A percentile compares a stretch with the other conserved stretches of the same genome.
Evolutionary conservation across 2,329 filamentous ascomycete species (phyloP).

Genomic region (Nemania sp.): DNA sequence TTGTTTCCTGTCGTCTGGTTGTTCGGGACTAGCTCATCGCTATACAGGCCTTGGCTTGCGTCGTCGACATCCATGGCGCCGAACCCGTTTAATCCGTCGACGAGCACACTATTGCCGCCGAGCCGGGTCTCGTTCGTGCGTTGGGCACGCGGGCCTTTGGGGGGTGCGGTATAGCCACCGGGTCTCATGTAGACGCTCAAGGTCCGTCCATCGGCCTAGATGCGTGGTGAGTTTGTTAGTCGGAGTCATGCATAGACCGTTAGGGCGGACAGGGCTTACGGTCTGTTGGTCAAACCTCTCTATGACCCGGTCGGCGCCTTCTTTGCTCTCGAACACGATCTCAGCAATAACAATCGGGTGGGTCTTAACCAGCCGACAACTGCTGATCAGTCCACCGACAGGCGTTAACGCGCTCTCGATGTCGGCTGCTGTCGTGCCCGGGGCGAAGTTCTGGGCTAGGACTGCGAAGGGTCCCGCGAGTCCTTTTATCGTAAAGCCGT

Average conservation of each 20-base stretch:
- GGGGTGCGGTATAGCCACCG: slow-evolving; percentile 43
- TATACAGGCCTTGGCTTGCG: slow-evolving; percentile 52
- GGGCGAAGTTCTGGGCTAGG: slow-evolving; percentile 80
- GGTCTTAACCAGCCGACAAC: slow-evolving; percentile 69
- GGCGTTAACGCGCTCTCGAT: slow-evolving; percentile 82
- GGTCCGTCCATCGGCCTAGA: slow-evolving; percentile 71
- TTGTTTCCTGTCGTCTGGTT: slow-evolving; percentile 26
- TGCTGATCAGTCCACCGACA: slow-evolving; percentile 68
- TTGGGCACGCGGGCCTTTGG: slow-evolving; percentile 40
- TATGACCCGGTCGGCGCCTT: slow-evolving; percentile 75
- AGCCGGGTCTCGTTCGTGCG: slow-evolving; percentile 38
- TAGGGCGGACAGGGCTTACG: slow-evolving; percentile 49
- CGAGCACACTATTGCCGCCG: slow-evolving; percentile 44
- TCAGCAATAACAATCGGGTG: slow-evolving; percentile 76
- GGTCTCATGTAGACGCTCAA: slow-evolving; percentile 74
- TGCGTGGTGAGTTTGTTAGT: background rate
- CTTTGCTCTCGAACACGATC: slow-evolving; percentile 71
- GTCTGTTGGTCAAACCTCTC: slow-evolving; percentile 78
- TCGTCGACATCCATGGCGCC: slow-evolving; percentile 50
- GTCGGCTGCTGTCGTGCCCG: slow-evolving; percentile 78
- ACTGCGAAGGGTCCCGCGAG: slow-evolving; percentile 72
- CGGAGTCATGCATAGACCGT: slow-evolving; percentile 4
- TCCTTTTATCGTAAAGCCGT: slow-evolving; percentile 72
- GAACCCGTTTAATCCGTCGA: slow-evolving; percentile 60
- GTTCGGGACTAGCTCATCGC: slow-evolving; percentile 48